Conservation (phyloP, 2,329 filamentous ascomycete genomes). For the Ceratocystis harringtonii region DNA sequence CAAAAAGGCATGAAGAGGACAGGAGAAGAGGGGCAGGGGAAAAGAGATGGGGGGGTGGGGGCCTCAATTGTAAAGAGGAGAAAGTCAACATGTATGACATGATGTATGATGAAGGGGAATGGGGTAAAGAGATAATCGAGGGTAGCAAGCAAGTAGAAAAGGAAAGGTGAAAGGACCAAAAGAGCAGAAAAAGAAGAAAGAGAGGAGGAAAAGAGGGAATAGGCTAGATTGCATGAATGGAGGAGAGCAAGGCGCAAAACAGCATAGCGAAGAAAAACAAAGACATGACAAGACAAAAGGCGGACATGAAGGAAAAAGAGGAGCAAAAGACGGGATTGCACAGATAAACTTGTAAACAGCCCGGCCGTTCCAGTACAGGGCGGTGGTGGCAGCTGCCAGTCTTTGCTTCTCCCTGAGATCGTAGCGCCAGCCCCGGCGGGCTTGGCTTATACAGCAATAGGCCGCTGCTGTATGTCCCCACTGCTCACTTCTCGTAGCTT, state of each 20-base stretch:
- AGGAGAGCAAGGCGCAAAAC: neutral
- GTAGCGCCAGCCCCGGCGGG: neutral
- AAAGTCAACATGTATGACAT: too few relatives aligned
- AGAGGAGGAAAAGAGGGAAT: neutral
- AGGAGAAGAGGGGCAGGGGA: neutral
- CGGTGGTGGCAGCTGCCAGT: constrained; percentile 1
- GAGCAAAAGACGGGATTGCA: neutral
- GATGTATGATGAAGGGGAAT: neutral
- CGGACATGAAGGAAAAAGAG: neutral
- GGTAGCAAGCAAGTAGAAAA: neutral
- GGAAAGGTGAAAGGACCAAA: neutral
- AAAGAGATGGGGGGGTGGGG: neutral
- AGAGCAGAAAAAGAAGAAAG: neutral
- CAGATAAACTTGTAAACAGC: neutral
- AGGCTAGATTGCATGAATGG: neutral
- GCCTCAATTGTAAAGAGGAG: neutral
- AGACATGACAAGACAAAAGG: neutral
- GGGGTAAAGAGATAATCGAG: neutral
- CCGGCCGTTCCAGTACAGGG: neutral
- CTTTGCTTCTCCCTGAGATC: neutral
- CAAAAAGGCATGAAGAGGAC: neutral
- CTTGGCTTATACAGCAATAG: neutral
- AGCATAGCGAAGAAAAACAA: neutral
- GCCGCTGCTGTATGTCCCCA: neutral
- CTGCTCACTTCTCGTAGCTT: too few relatives aligned